Base-by-base conservation (phyloP, 2,329 filamentous ascomycete genomes). In the Geosmithia flava region DNA sequence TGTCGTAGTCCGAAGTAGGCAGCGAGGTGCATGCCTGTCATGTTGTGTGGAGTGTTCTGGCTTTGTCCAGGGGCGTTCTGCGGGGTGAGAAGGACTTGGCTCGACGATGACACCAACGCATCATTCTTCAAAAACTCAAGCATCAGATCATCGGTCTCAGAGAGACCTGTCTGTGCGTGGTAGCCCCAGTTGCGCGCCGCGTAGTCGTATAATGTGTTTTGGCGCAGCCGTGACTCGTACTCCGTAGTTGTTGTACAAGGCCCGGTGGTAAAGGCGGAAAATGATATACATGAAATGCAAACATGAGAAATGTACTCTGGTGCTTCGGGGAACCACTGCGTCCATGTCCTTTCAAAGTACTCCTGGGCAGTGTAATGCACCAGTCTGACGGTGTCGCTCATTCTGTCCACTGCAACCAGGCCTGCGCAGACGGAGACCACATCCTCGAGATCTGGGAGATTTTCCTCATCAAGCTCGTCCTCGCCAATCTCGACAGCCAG, bases 291-390 rank as follows among this genome's bases (percentile, higher is more conserved):
- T 1, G 59, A 60, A 4, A 64, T 30, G 50, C 66, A 72, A 4
- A 50, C 54, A 5, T 40, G 47, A 1, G 56, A 47, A 10, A 71
- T 58, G 3, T 60, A 20, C 0, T 2, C 13, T 8, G 67, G 49
- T 0, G 58, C 59, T 33, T 56, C 20, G 0, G 60, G 58, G 48
- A 71, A 63, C 0, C 42, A 48, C 15, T 17, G n/a, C 13, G 7
- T 37, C 11, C 49, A 44, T 1, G 52, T 63, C 13, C 50, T 45
- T 17, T 66, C 57, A 42, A 74, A 63, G 52, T 69, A 75, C 40
- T 72, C 62, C 42, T 72, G 65, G 1, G 68, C 59, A 0, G 71
- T 73, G 48, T 69, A 68, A 51, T 75, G 70, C 3, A 70, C 66
- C 0, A 74, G 51, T 3, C 67, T 60, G 11, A 73, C 56, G 23